Base-by-base conservation (phyloP, 768 basidiomycete species). In the Pisolithus sp. region DNA sequence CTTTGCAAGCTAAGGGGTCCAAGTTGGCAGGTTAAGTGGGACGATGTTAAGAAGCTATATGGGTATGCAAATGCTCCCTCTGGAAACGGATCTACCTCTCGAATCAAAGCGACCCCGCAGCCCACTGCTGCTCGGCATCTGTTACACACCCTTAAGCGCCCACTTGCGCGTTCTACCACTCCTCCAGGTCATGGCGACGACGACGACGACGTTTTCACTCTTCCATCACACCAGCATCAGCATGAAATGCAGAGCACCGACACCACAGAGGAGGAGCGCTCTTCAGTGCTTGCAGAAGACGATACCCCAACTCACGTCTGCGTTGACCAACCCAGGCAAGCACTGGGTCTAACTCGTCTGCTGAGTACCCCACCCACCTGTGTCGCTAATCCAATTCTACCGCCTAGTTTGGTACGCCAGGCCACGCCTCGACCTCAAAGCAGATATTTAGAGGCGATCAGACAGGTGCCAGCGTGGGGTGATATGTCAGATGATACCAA, bases 11-110 rank as follows among this genome's bases (percentile, higher is more conserved):
- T 93, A 59, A 87, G 82, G 68, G 92, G 88, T 9, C 74, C 73
- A 51, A 85, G 79, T 61, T 94, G 91, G 90, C 79, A 75, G 28
- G 85, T 82, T 28, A 91, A 91, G 67, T 94, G 92, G 92, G 71
- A 71, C 31, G 73, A 73, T 56, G 82, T 88, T 49, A 92, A 86
- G 71, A 62, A 63, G 31, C 79, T 81, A 57, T 64, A 80, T 56
- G 73, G 71, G 12, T 74, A 77, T 55, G 68, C 58, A 24, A 55
- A 54, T 21, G 51, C 55, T n/a, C 47, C 47, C 31, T 52, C 64
- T 53, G 52, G 41, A 23, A 43, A 17, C 15, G 28, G n/a, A 20
- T n/a, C 45, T n/a, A 43, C 28, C n/a, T 49, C 42, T 50, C 63
- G 50, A 31, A 50, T 47, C 36, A 57, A 55, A 40, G 51, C 48